These are phyloP conservation scores for Metschnikowia similis DNA, from an alignment of 805 yeast species.

Conservation along the genomic window DNA sequence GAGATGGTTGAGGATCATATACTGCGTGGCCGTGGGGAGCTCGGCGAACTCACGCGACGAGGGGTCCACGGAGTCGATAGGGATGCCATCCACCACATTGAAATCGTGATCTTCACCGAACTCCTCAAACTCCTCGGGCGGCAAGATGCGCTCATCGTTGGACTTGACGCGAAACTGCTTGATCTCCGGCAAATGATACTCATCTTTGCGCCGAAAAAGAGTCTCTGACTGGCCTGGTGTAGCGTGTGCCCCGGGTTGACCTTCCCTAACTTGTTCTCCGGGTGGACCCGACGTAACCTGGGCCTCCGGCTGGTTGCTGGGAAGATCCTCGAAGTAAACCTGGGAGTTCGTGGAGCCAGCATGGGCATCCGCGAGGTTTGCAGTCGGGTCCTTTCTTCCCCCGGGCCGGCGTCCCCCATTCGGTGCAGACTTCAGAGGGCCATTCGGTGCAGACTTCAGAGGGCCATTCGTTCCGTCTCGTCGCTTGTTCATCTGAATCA, in stretches of 20 bases:
- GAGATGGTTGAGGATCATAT: slow-evolving; percentile 79
- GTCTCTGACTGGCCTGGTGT: background rate
- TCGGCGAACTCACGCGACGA: slow-evolving; percentile 69
- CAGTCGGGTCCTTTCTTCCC: slow-evolving; percentile 22
- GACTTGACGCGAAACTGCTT: slow-evolving; percentile 49
- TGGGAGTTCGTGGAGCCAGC: background rate
- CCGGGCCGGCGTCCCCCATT: no score
- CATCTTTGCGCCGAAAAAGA: slow-evolving; percentile 60
- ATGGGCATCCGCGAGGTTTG: background rate
- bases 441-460: no score
- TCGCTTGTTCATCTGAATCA: slow-evolving; percentile 62
- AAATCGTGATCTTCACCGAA: slow-evolving; percentile 35
- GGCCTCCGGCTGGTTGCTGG: slow-evolving; percentile 17
- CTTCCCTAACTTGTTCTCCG: no score
- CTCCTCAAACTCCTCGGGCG: slow-evolving; percentile 67
- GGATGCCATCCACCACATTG: slow-evolving; percentile 62
- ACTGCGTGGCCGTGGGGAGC: slow-evolving; percentile 82
- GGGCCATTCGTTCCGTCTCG: background rate
- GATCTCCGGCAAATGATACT: slow-evolving; percentile 77
- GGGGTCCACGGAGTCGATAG: slow-evolving; percentile 75
- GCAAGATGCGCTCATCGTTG: slow-evolving; percentile 68
- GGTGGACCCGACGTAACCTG: background rate
- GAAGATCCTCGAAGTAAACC: slow-evolving; percentile 26
- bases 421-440: no score
- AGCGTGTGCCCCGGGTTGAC: background rate